Conservation (phyloP, 2,329 filamentous ascomycete species). For the Mariannaea elegans region DNA sequence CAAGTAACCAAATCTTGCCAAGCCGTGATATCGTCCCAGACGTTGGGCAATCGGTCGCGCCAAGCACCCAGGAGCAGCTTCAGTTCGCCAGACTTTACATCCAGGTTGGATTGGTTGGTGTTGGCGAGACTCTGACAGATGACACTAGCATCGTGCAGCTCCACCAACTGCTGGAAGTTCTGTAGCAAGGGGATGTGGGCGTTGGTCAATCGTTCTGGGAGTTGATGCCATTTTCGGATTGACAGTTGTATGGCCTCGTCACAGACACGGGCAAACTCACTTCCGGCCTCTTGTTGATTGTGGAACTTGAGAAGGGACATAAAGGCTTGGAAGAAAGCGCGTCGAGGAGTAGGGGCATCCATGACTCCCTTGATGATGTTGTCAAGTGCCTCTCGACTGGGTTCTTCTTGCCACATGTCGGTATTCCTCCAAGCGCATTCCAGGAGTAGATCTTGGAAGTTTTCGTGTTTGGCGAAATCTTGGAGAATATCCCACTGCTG, state of each 20-base stretch:
- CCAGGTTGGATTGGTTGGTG: conserved; percentile 86
- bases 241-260: conserved; percentile 98
- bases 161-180: conserved; percentile 97
- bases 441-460: conserved; percentile 93
- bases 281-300: conserved; percentile 80
- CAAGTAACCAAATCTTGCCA: conserved; percentile 99
- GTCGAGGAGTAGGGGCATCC: conserved; percentile 92
- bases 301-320: conserved; percentile 96
- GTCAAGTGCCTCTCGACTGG: conserved; percentile 89
- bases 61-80: conserved; percentile 94
- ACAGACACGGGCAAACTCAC: conserved; percentile 88
- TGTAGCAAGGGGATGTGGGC: conserved; percentile 95
- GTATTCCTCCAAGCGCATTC: conserved; percentile 96
- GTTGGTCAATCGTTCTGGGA: conserved; percentile 92
- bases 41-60: conserved; percentile 94
- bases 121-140: conserved; percentile 91
- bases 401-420: conserved; percentile 90
- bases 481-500: conserved; percentile 99
- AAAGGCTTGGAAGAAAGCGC: conserved; percentile 98
- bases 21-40: conserved; percentile 99
- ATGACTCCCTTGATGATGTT: conserved; percentile 96
- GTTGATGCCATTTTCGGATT: conserved; percentile 97
- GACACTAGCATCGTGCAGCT: conserved; percentile 95
- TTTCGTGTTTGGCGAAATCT: conserved; percentile 98
- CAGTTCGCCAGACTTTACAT: conserved; percentile 93